A percentile compares a stretch with the other conserved stretches of the same genome.
Conservation (phyloP, 345 rosid genomes). For the Citropsis articulata region DNA sequence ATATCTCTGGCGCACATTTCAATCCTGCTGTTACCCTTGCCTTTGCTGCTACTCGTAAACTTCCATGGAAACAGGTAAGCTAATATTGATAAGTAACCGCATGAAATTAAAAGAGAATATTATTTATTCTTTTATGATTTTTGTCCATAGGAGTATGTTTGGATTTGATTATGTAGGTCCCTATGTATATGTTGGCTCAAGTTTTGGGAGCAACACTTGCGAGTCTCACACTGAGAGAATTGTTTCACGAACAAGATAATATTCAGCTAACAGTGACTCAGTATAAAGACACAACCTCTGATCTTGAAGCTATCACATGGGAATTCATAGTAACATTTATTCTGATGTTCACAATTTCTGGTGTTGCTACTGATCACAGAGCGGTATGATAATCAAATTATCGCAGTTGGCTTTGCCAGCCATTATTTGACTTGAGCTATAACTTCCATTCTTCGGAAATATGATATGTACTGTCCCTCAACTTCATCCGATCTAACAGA, state of each 20-base stretch:
- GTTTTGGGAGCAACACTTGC: conserved; percentile 41
- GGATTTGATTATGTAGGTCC: conserved; percentile 28
- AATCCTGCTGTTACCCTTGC: conserved; percentile 51
- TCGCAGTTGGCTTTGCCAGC: neutral
- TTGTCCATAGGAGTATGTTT: too few species aligned
- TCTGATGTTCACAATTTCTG: conserved; percentile 37
- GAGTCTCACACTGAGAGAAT: conserved; percentile 31
- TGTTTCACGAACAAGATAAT: conserved; percentile 26
- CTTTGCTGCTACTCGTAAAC: conserved; percentile 31
- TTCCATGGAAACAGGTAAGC: conserved; percentile 45
- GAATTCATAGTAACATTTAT: conserved; percentile 46
- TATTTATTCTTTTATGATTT: too few species aligned
- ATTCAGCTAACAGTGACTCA: conserved; percentile 28
- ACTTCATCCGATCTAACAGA: conserved; percentile 23
- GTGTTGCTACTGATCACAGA: conserved; percentile 42
- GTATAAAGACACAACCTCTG: conserved; percentile 31
- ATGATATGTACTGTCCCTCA: neutral
- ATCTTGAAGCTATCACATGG: conserved; percentile 51
- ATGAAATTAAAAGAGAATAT: too few species aligned
- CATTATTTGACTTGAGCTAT: neutral
- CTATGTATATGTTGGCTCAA: conserved; percentile 38
- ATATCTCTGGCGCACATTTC: conserved; percentile 54
- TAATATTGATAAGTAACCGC: too few species aligned
- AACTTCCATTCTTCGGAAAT: neutral
- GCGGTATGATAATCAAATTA: conserved; percentile 27